phyloP scores from a whole-genome alignment of 257 asterid genomes.

The Fraxinus americana region DNA sequence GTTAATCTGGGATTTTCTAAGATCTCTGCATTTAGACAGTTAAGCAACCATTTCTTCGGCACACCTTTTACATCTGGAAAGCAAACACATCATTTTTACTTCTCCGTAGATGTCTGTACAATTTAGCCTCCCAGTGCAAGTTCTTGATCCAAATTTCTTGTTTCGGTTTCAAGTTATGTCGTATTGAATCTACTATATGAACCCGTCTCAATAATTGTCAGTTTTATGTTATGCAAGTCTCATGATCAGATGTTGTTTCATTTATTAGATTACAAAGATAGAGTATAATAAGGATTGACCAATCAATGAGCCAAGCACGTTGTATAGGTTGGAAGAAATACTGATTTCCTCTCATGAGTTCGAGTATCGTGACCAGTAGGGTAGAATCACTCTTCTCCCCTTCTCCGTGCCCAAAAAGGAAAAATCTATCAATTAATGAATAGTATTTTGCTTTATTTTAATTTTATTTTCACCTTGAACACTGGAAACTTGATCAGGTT shows the following conservation, averaged over 20 bases:
- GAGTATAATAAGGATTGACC: background rate
- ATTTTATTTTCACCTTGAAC: constrained; percentile 1
- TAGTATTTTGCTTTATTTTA: background rate
- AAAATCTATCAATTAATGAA: background rate
- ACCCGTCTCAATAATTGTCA: background rate
- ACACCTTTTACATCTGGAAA: background rate
- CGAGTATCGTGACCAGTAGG: background rate
- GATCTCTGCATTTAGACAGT: background rate
- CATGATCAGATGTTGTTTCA: background rate
- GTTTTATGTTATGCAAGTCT: background rate
- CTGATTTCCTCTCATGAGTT: background rate
- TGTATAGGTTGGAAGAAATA: background rate
- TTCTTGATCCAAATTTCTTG: background rate
- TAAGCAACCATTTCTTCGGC: background rate
- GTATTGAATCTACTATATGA: background rate
- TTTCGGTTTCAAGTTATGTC: background rate
- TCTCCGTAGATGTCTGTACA: background rate
- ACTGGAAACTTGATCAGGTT: constrained; percentile 2
- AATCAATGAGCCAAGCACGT: background rate
- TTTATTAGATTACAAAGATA: background rate
- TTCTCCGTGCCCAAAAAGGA: background rate
- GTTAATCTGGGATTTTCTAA: background rate
- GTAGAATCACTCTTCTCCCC: background rate
- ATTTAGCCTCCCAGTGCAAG: background rate
- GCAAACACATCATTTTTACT: background rate